Evolutionary conservation across 108 stramenopile species (phyloP).

Genomic region (Nitzschia palea): DNA sequence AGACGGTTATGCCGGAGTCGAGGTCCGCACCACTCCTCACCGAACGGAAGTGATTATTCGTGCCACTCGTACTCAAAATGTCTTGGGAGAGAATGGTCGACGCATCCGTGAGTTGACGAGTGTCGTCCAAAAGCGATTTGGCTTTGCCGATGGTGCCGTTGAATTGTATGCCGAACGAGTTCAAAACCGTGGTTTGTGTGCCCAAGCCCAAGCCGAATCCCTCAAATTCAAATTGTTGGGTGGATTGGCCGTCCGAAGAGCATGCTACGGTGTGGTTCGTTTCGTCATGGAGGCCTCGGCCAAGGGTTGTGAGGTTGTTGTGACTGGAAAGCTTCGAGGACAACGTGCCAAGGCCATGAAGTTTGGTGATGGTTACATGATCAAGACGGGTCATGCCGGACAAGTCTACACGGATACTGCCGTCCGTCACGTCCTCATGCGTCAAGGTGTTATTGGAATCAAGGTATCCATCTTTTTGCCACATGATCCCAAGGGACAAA

Average conservation of each 20-base stretch:
- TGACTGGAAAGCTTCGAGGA: constrained; percentile 99
- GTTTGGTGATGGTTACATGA: constrained; percentile 99
- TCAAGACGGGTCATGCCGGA: constrained; percentile 99
- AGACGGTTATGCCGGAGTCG: constrained; percentile 99
- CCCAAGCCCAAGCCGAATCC: constrained; percentile 99
- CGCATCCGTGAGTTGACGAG: constrained; percentile 98
- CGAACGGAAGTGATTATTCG: constrained; percentile 99
- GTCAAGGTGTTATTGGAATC: constrained; percentile 99
- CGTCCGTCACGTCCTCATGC: constrained; percentile 99
- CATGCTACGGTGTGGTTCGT: constrained; percentile 99
- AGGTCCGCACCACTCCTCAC: constrained; percentile 97
- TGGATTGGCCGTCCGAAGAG: constrained; percentile 99
- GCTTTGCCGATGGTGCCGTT: constrained; percentile 97
- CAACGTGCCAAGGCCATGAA: constrained; percentile 99
- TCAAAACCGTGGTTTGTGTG: constrained; percentile 97
- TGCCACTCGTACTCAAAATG: constrained; percentile 98
- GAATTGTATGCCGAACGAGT: constrained; percentile 99
- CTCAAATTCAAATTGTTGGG: constrained; percentile 99
- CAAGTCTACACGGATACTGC: constrained; percentile 98
- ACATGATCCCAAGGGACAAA: constrained; percentile 92
- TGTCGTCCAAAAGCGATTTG: constrained; percentile 99
- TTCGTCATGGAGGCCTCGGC: constrained; percentile 99
- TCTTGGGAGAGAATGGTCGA: constrained; percentile 99
- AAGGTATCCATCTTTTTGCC: constrained; percentile 98
- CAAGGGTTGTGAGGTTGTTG: constrained; percentile 99